Conservation (phyloP, 2,329 filamentous ascomycete genomes). For the Pseudogymnoascus sp. region DNA sequence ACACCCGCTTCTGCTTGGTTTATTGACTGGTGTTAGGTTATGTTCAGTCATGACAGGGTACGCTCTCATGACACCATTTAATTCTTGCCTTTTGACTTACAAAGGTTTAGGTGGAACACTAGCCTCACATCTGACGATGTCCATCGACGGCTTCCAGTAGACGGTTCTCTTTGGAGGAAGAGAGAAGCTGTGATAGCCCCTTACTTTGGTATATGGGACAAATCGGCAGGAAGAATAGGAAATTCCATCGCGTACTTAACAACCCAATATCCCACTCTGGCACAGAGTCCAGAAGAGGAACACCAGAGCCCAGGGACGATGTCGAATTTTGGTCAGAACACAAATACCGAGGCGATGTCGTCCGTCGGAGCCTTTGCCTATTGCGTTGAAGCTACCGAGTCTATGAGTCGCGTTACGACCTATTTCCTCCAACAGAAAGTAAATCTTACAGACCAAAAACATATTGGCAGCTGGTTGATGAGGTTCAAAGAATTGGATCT, state of each 20-base stretch:
- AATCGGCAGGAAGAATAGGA: slow-evolving; percentile 31
- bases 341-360: slow-evolving; percentile 30
- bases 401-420: slow-evolving; percentile 35
- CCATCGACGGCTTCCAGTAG: slow-evolving; percentile 31
- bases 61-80: background rate
- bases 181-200: slow-evolving; percentile 33
- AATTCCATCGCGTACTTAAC: slow-evolving; percentile 33
- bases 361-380: slow-evolving; percentile 39
- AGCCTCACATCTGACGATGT: slow-evolving; percentile 32
- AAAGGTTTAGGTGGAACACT: slow-evolving; percentile 29
- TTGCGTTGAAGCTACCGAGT: slow-evolving; percentile 39
- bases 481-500: slow-evolving; percentile 41
- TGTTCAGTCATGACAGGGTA: slow-evolving; percentile 13
- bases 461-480: slow-evolving; percentile 37
- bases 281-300: slow-evolving; percentile 8
- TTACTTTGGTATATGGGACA: slow-evolving; percentile 39
- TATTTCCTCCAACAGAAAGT: slow-evolving; percentile 39
- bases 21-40: slow-evolving; percentile 10
- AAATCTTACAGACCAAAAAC: slow-evolving; percentile 31
- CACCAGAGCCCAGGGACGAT: slow-evolving; percentile 15
- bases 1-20: background rate
- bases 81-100: background rate
- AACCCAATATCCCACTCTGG: slow-evolving; percentile 16
- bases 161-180: slow-evolving; percentile 35
- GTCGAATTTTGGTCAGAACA: slow-evolving; percentile 10